Base-by-base conservation (phyloP, 768 basidiomycete species). In the Boletus barrowsii region DNA sequence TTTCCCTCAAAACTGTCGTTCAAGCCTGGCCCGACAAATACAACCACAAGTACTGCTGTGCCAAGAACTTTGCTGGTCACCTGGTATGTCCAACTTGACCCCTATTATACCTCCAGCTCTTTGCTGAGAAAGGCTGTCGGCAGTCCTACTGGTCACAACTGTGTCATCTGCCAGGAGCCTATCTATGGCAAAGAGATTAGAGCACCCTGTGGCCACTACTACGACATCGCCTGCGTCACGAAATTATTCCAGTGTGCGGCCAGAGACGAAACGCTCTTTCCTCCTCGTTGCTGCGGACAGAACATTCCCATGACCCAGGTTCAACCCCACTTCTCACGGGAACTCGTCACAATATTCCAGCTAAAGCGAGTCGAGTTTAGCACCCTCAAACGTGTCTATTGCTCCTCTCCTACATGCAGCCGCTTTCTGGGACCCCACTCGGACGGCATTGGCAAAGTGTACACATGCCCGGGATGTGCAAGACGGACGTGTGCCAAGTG, bases 211-310 rank as follows among this genome's bases (percentile, higher is more conserved):
- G 65, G 68, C 24, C 72, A 77, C 54, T 57, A 57, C 52, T 75
- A 75, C 50, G 74, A 74, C 51, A 52, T 57, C 11, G 59, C 2
- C n/a, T 77, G 76, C 56, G 11, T 70, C 26, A 62, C 64, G 3
- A 59, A 68, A 30, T 66, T 77, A 45, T 73, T 76, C 64, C 54
- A 69, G 47, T 54, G 64, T 17, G 65, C 75, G 1, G 68, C 64
- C 6, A 57, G 50, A 22, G 76, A 77, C 59, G 76, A 77, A 54
- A 62, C 69, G 1, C 68, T 77, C 33, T 75, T 67, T 57, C 76
- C 75, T 4, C 75, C 76, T 33, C 68, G 71, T 24, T 76, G 76
- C 56, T 77, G 76, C 56, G 56, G 66, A 30, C 60, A 61, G 32
- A 53, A 55, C 13, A 72, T 77, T 20, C 58, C 72, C 33, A 42